Conservation (phyloP, 2,329 filamentous ascomycete species). For the Aureobasidium sp. region DNA sequence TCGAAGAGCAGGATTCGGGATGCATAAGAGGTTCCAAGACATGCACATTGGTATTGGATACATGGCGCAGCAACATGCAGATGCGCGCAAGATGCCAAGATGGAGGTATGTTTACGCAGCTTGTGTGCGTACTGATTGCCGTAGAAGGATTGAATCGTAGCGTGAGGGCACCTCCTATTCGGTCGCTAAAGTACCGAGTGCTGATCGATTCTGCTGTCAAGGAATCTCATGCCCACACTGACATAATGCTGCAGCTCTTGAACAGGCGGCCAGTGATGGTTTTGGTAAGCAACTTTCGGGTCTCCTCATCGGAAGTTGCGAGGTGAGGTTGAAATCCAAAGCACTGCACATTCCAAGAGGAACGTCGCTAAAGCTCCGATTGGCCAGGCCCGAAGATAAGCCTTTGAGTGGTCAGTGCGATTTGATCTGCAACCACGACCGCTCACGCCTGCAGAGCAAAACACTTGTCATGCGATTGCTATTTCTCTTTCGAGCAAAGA, state of each 20-base stretch:
- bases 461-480: neutral
- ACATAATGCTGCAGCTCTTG: neutral
- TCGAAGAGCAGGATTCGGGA: neutral
- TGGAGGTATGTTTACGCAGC: neutral
- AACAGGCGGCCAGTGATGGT: neutral
- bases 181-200: neutral
- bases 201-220: conserved; percentile 5
- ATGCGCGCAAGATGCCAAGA: neutral
- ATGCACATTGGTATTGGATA: neutral
- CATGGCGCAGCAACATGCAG: neutral
- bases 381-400: neutral
- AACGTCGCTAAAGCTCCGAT: neutral
- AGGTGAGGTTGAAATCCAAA: conserved; percentile 4
- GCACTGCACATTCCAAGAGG: neutral
- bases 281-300: neutral
- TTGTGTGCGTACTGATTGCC: neutral
- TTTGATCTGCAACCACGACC: neutral
- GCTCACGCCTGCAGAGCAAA: neutral
- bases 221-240: neutral
- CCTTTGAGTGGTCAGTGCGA: neutral
- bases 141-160: neutral
- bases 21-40: neutral
- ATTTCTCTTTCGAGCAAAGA: neutral
- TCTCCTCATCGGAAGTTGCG: conserved; percentile 3
- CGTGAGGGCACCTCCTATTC: neutral